Evolutionary conservation across 306 rosid species (phyloP).

Genomic region (Mimosa bimucronata): DNA sequence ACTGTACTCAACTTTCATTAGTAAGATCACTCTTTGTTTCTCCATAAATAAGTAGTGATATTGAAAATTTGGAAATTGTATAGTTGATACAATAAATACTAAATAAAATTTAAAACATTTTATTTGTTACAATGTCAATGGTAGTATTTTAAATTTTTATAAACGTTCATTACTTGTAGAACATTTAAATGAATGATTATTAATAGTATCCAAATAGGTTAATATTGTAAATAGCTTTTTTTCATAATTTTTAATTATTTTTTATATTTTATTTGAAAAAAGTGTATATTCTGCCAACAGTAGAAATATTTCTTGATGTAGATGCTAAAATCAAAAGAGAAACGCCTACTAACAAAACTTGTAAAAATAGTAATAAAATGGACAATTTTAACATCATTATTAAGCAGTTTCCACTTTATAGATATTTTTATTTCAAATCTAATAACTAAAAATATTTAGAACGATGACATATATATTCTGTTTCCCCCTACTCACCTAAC

Average conservation of each 20-base stretch:
- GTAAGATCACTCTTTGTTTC: no score
- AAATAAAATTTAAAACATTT: background rate
- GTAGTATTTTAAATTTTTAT: no score
- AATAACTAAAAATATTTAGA: background rate
- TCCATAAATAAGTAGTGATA: no score
- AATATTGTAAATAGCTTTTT: no score
- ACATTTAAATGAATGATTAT: no score
- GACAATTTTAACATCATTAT: background rate
- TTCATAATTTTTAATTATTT: no score
- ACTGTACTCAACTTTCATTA: no score
- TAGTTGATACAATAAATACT: background rate
- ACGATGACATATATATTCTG: background rate
- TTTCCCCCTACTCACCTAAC: background rate
- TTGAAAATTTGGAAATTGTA: background rate
- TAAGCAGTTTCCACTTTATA: background rate
- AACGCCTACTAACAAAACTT: background rate
- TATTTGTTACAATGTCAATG: background rate
- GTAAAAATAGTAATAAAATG: background rate
- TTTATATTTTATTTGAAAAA: no score
- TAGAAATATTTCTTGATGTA: background rate
- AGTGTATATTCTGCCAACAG: background rate
- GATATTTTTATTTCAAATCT: background rate
- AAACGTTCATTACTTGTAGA: no score
- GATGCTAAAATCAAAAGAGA: background rate
- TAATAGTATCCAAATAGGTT: no score